Conservation (phyloP, 2,329 filamentous ascomycete genomes). For the Geoglossum cookeanum region DNA sequence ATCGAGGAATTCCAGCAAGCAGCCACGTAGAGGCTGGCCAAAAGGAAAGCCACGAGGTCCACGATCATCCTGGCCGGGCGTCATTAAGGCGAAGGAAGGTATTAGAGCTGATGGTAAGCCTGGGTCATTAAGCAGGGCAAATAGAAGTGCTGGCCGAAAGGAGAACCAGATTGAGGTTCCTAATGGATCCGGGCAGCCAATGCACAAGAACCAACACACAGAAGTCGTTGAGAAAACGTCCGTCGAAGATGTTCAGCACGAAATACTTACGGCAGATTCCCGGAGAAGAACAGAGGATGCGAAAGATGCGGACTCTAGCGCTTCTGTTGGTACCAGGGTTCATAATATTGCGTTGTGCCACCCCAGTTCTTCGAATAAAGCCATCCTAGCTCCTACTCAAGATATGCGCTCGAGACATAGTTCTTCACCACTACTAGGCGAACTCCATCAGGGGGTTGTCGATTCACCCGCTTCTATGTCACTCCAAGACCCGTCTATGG, state of each 20-base stretch:
- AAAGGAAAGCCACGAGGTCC: constrained; percentile 27
- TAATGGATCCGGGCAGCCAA: not conserved
- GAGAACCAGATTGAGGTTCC: constrained; percentile 4
- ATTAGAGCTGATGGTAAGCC: constrained; percentile 8
- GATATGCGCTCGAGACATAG: not conserved
- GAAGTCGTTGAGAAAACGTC: not conserved
- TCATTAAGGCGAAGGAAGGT: constrained; percentile 21
- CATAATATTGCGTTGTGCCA: not conserved
- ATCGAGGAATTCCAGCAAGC: not conserved
- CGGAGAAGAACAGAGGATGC: not conserved
- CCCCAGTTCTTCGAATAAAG: not conserved
- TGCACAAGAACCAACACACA: not conserved
- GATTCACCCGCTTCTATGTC: not conserved
- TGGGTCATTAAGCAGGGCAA: constrained; percentile 15
- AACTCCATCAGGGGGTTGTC: not conserved
- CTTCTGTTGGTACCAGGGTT: too few species aligned
- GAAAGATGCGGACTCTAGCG: not conserved
- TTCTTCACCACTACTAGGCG: not conserved
- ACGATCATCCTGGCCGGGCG: constrained; percentile 16
- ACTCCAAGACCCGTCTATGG: not conserved
- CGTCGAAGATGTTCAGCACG: constrained; percentile 2
- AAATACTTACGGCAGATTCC: not conserved
- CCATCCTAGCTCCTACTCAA: not conserved
- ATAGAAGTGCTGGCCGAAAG: constrained; percentile 8
- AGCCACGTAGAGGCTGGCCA: constrained; percentile 19